Conservation (phyloP, 768 basidiomycete genomes). For the Porpolomopsis calyptriformis region DNA sequence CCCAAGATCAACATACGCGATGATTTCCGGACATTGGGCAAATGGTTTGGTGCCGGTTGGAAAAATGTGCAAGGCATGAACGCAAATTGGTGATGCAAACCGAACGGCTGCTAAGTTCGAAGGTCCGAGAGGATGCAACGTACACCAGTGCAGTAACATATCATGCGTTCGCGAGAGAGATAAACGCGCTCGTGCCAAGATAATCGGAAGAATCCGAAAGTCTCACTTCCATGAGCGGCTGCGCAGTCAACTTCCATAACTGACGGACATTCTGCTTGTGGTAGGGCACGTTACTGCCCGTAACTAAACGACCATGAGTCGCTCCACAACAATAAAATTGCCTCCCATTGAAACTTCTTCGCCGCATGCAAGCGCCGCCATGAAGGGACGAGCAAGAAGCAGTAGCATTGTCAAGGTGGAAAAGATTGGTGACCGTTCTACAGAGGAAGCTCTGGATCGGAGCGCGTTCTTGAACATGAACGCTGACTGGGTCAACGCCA, state of each 20-base stretch:
- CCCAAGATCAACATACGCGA: constrained; percentile 38
- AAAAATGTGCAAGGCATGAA: constrained; percentile 60
- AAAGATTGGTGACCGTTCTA: constrained; percentile 58
- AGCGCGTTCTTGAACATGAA: constrained; percentile 77
- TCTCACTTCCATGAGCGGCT: too few relatives aligned
- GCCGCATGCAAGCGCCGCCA: constrained; percentile 17
- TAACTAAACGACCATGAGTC: constrained; percentile 35
- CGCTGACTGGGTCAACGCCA: constrained; percentile 89
- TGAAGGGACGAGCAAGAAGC: constrained; percentile 45
- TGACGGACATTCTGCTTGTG: too few relatives aligned
- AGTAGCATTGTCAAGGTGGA: constrained; percentile 79
- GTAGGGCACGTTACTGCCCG: neutral
- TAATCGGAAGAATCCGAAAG: neutral
- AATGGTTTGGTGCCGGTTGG: constrained; percentile 60
- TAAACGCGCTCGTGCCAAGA: too few relatives aligned
- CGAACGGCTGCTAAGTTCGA: constrained; percentile 58
- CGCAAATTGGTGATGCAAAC: constrained; percentile 56
- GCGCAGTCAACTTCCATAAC: too few relatives aligned
- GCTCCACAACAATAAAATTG: constrained; percentile 45
- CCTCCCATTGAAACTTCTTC: constrained; percentile 36
- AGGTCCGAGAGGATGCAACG: constrained; percentile 45
- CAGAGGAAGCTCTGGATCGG: constrained; percentile 71
- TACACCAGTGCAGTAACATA: constrained; percentile 59
- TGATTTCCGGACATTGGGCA: constrained; percentile 42
- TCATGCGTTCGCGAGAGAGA: too few relatives aligned